Percentiles rank a stretch among this genome's conserved stretches.
phyloP scores from a whole-genome alignment of 495 filamentous ascomycete species.

The Hyaloscypha bicolor region DNA sequence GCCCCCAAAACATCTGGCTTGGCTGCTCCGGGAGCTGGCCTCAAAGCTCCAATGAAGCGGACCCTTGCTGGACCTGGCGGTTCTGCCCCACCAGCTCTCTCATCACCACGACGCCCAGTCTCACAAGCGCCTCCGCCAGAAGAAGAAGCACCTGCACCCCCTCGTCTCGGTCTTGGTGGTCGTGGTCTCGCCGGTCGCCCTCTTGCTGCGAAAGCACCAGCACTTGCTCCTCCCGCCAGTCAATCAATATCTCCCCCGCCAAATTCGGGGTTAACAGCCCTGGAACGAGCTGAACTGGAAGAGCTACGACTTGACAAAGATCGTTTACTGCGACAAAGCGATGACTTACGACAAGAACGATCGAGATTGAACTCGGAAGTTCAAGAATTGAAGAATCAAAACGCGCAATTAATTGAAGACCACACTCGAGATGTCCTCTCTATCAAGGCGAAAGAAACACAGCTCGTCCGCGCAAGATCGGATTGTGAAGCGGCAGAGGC shows the following conservation, averaged over 20 bases:
- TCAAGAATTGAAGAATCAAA: constrained; percentile 89
- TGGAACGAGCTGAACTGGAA: constrained; percentile 86
- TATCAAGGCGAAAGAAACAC: constrained; percentile 98
- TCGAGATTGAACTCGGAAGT: constrained; percentile 75
- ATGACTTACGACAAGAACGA: constrained; percentile 77
- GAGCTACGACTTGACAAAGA: constrained; percentile 85
- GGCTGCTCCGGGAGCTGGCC: constrained; percentile 57
- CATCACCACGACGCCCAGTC: constrained; percentile 66
- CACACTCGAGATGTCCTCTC: constrained; percentile 93
- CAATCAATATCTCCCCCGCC: constrained; percentile 39
- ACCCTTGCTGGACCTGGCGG: constrained; percentile 57
- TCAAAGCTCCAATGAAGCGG: constrained; percentile 71
- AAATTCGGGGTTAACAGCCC: constrained; percentile 62
- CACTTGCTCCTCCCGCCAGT: constrained; percentile 50
- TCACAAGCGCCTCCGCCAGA: constrained; percentile 49
- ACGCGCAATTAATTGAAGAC: constrained; percentile 95
- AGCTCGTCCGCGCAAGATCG: constrained; percentile 85
- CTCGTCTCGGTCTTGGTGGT: constrained; percentile 71
- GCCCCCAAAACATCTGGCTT: constrained; percentile 57
- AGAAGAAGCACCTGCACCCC: constrained; percentile 60
- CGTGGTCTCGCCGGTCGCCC: constrained; percentile 85
- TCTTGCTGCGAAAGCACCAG: constrained; percentile 63
- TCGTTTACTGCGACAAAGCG: constrained; percentile 65
- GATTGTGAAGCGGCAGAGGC: constrained; percentile 89
- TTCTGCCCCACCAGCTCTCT: constrained; percentile 40